phyloP scores from a whole-genome alignment of 2,329 filamentous ascomycete genomes.

The Stachybotrys chlorohalonatus region DNA sequence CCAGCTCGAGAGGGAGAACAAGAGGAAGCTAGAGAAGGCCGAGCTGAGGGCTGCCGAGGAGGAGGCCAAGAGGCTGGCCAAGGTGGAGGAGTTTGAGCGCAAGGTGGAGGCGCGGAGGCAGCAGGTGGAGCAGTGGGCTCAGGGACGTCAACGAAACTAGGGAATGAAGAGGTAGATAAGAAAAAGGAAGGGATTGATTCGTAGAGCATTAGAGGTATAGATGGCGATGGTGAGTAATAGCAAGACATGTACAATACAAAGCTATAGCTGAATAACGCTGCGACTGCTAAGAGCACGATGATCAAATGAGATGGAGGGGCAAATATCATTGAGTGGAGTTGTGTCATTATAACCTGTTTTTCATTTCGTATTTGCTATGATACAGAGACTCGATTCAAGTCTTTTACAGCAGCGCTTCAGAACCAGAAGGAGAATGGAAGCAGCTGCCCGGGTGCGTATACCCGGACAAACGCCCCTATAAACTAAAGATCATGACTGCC shows the following conservation, averaged over 20 bases:
- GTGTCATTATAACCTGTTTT: conserved; percentile 8
- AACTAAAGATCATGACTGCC: not conserved
- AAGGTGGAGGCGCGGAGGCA: conserved; percentile 42
- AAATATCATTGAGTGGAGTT: not conserved
- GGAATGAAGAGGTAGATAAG: not conserved
- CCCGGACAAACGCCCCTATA: not conserved
- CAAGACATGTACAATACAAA: not conserved
- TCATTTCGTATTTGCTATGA: conserved; percentile 20
- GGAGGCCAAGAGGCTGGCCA: conserved; percentile 42
- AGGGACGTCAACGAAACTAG: conserved; percentile 18
- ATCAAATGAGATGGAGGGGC: not conserved
- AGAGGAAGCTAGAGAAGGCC: conserved; percentile 54
- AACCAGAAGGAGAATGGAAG: not conserved
- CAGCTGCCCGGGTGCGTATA: not conserved
- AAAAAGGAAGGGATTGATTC: not conserved
- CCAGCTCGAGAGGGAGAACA: conserved; percentile 69
- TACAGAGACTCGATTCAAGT: conserved; percentile 17
- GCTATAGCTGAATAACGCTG: too few species aligned
- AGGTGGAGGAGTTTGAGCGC: conserved; percentile 51
- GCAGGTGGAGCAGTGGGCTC: conserved; percentile 38
- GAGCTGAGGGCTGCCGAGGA: conserved; percentile 37
- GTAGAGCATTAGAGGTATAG: not conserved
- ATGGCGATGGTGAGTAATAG: not conserved
- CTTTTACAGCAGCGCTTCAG: not conserved
- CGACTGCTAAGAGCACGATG: too few species aligned